Evolutionary conservation across 805 yeast species (phyloP), one percentile per base, ranked within the genome.

Genomic region (Cyberlindnera meyerae): DNA sequence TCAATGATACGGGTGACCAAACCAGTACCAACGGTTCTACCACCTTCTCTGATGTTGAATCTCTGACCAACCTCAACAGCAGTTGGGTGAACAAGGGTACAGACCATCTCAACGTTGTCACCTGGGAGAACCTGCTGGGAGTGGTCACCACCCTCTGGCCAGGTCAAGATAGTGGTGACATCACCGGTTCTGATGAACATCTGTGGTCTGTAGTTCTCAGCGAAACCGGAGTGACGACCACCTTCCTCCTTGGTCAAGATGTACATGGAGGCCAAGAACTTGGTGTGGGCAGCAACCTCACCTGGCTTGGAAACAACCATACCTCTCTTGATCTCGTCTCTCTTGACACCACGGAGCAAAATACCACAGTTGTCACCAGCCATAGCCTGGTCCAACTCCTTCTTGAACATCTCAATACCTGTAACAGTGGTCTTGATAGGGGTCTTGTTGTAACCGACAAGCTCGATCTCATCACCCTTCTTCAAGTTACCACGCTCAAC

Each of bases 341-440:
- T 87, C 80, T 88, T 89, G 64, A 90, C 78, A 77, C 97, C 97
- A 77, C 98, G 88, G 65, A 93, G 76, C 64, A 93, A 73, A 55
- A 93, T 79, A 70, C 98, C 98, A 63, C 96, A 94, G 68, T 94
- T 93, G 72, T 93, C 98, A 75, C 98, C 98, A 60, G 96, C 98
- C 81, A 83, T 83, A 51, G 97, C 97, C 57, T 79, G 75, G 70
- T 89, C 97, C 58, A 93, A 80, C 66, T 93, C 97, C 77, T 93
- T 93, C 80, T 88, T 89, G 81, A 93, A 93, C 97, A 89, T 90
- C 77, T 93, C 98, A 60, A 93, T 87, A 70, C 97, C 97, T 40
- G 98, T 93, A 48, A 89, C 97, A 47, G 83, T 86, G 55, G 97
- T 79, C 80, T 88, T 90, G 66, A 85, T 64, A 51, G 95, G 90